Conservation (phyloP, 179 eudicot genomes). For the Silene noctiflora region DNA sequence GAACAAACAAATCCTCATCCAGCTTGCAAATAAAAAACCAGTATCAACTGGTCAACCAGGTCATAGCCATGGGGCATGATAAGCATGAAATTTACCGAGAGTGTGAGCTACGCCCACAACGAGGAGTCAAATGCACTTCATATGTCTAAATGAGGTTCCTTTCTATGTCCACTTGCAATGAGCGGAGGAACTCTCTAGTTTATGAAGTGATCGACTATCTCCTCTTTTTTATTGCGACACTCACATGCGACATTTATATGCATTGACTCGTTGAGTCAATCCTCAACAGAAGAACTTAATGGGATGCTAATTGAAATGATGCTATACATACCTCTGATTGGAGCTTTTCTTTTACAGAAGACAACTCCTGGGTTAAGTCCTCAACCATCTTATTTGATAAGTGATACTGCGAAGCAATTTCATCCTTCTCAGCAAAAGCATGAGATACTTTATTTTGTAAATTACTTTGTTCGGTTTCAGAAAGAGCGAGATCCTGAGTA, state of each 20-base stretch:
- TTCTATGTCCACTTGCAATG: too few relatives aligned
- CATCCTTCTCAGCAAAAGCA: conserved; percentile 50
- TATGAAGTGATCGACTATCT: too few relatives aligned
- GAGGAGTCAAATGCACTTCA: too few relatives aligned
- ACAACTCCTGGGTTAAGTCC: conserved; percentile 52
- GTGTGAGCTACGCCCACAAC: too few relatives aligned
- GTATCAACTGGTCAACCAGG: background rate
- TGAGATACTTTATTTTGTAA: conserved; percentile 40
- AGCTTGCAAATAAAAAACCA: too few relatives aligned
- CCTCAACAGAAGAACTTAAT: background rate
- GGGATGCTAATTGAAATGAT: background rate
- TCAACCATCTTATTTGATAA: conserved; percentile 52
- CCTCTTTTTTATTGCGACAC: background rate
- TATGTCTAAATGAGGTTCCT: too few relatives aligned
- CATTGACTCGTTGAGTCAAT: background rate
- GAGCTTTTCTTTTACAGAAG: conserved; percentile 57
- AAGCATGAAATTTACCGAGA: too few relatives aligned
- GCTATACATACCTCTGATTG: conserved; percentile 54
- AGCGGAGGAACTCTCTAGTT: too few relatives aligned
- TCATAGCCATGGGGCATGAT: background rate
- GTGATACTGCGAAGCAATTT: conserved; percentile 40
- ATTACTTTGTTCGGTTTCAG: conserved; percentile 52
- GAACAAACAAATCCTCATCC: too few relatives aligned
- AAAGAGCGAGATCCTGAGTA: conserved; percentile 52
- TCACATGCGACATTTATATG: background rate